Percentiles rank a stretch among this genome's conserved stretches.
Conservation (phyloP, 768 basidiomycete genomes). For the Lentinula edodes region DNA sequence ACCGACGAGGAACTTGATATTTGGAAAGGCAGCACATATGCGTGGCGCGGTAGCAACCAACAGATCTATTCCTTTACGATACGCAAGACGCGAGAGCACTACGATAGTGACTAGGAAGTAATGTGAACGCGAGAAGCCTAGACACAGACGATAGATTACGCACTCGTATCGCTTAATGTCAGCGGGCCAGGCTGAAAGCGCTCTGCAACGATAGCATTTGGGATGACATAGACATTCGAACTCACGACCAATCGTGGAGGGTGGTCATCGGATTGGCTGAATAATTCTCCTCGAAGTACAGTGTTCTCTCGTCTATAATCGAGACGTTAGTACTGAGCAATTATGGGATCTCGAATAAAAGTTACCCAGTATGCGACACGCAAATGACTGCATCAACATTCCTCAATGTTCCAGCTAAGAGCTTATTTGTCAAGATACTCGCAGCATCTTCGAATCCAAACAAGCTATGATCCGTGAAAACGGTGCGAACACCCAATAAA, state of each 20-base stretch:
- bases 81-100: slow-evolving; percentile 83
- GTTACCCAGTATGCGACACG: slow-evolving; percentile 94
- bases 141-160: slow-evolving; percentile 15
- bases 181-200: slow-evolving; percentile 69
- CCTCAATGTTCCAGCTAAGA: slow-evolving; percentile 77
- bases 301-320: slow-evolving; percentile 91
- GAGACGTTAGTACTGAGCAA: neutral
- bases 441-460: slow-evolving; percentile 98
- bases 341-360: neutral
- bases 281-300: slow-evolving; percentile 78
- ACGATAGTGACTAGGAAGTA: slow-evolving; percentile 75
- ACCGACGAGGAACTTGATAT: slow-evolving; percentile 89
- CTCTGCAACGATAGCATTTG: slow-evolving; percentile 84
- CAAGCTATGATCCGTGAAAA: slow-evolving; percentile 95
- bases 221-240: slow-evolving; percentile 82
- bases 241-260: slow-evolving; percentile 41
- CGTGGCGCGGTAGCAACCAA: slow-evolving; percentile 88
- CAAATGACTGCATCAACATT: slow-evolving; percentile 95
- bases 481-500: slow-evolving; percentile 79
- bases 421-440: slow-evolving; percentile 95
- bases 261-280: slow-evolving; percentile 42
- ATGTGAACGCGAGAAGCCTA: neutral
- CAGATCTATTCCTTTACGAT: slow-evolving; percentile 95
- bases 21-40: slow-evolving; percentile 79
- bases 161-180: slow-evolving; percentile 51